Base-by-base conservation (phyloP, 2,329 filamentous ascomycete species). In the Clonostachys chloroleuca region DNA sequence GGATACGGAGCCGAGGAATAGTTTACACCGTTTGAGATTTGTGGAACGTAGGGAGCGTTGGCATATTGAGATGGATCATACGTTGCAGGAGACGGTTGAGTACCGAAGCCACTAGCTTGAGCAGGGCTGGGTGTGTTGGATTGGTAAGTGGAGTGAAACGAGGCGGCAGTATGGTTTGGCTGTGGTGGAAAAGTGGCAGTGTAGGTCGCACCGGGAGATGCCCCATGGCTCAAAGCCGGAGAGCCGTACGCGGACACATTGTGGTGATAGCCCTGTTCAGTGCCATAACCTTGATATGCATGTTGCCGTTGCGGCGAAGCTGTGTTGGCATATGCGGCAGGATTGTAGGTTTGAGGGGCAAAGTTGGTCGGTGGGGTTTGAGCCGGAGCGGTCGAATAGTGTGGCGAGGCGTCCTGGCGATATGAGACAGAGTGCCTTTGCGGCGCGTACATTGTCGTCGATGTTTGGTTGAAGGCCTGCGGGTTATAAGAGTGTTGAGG, bases 401-500 rank as follows among this genome's bases (percentile, higher is more conserved):
- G 66, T 58, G 51, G 67, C 54, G 47, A 69, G 59, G 52, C 63
- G 55, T 50, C 54, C 69, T 67, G 42, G 61, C 52, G 75, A 52
- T 77, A 76, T 12, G 77, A 74, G 30, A 78, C 55, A 40, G 68
- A 67, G 34, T 77, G 72, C 47, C 77, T 72, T 47, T 57, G 56
- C 44, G 62, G 66, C 44, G 49, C 49, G 43, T 43, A 43, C 16
- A 30, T 16, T 14, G 30, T 33, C 17, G 17, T 24, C 8, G 44
- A 39, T 6, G 57, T 54, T 5, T 61, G 52, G 6, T 68, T 70
- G 61, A 81, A 92, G 36, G 75, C 72, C 61, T 86, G 79, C 2
- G 89, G 87, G 59, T 92, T 92, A 66, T 92, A 92, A 18, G 73
- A 57, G 43, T 72, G 69, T 24, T 70, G 67, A 14, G 73, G 67